Conservation (phyloP, 306 rosid species). For the Pyrus communis region DNA sequence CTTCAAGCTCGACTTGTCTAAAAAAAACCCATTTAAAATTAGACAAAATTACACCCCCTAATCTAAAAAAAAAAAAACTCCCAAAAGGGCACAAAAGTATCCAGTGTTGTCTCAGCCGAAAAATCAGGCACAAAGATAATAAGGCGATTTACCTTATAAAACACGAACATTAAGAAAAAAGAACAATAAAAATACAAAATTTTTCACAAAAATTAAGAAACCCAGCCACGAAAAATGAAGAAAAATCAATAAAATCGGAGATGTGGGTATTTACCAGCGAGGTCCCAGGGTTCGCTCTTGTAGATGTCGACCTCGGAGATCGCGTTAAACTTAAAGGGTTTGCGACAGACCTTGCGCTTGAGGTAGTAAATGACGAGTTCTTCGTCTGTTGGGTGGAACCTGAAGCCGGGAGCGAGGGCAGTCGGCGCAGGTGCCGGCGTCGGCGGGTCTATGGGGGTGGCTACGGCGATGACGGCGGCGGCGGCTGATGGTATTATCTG, state of each 20-base stretch:
- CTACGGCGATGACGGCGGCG: slow-evolving; percentile 9
- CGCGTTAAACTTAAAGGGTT: slow-evolving; percentile 79
- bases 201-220: neutral
- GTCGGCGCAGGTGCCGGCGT: slow-evolving; percentile 48
- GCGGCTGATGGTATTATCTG: slow-evolving; percentile 9
- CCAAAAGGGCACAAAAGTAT: neutral
- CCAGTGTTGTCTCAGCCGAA: slow-evolving; percentile 1
- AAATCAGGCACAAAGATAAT: neutral
- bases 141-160: neutral
- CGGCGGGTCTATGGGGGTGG: slow-evolving; percentile 5
- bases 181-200: neutral
- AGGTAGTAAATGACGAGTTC: slow-evolving; percentile 94
- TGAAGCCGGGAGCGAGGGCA: slow-evolving; percentile 88
- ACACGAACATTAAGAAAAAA: neutral
- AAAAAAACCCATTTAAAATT: slow-evolving; percentile 12
- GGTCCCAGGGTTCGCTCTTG: slow-evolving; percentile 98
- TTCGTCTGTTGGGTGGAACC: slow-evolving; percentile 97
- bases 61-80: neutral
- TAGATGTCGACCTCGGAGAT: slow-evolving; percentile 90
- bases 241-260: neutral
- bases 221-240: neutral
- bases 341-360: slow-evolving; percentile 78
- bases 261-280: slow-evolving; percentile 45
- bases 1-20: slow-evolving; percentile 88
- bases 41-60: slow-evolving; percentile 2